Percentiles rank a stretch among this genome's conserved stretches.
These are phyloP conservation scores for Thermothelomyces thermophilus DNA, from an alignment of 2,329 filamentous ascomycete genomes.

Conservation along the genomic window DNA sequence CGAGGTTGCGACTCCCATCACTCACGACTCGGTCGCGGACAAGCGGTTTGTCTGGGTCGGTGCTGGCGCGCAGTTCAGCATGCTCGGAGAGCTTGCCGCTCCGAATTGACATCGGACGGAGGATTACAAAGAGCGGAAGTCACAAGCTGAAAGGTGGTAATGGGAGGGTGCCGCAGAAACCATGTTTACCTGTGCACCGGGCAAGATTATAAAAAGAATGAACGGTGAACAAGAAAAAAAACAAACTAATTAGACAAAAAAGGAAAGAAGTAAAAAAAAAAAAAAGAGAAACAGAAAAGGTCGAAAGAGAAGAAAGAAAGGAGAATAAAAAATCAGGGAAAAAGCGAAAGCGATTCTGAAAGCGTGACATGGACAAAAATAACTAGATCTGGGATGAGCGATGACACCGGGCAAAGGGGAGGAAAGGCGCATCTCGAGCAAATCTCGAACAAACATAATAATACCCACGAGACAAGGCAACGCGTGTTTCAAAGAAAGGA, in stretches of 20 bases:
- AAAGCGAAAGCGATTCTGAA: too few species aligned
- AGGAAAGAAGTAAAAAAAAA: background rate
- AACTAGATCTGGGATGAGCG: background rate
- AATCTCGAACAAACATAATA: too few species aligned
- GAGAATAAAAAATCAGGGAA: background rate
- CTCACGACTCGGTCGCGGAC: conserved; percentile 65
- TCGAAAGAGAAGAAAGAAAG: background rate
- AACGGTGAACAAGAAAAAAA: background rate
- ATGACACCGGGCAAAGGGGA: background rate
- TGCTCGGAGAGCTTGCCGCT: conserved; percentile 38
- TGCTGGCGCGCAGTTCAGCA: conserved; percentile 73
- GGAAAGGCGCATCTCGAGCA: background rate
- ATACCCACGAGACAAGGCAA: background rate
- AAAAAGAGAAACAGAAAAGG: background rate
- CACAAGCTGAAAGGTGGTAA: too few species aligned
- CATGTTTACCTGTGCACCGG: too few species aligned
- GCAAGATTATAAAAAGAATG: background rate
- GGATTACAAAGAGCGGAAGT: background rate
- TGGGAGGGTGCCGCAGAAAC: too few species aligned
- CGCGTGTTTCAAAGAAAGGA: background rate
- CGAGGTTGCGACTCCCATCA: conserved; percentile 58
- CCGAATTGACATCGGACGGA: background rate
- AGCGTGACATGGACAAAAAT: too few species aligned
- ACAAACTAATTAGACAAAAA: background rate
- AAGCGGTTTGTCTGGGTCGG: conserved; percentile 70